Base-by-base conservation (phyloP, 2,329 filamentous ascomycete genomes). In the Nemania bipapillata region DNA sequence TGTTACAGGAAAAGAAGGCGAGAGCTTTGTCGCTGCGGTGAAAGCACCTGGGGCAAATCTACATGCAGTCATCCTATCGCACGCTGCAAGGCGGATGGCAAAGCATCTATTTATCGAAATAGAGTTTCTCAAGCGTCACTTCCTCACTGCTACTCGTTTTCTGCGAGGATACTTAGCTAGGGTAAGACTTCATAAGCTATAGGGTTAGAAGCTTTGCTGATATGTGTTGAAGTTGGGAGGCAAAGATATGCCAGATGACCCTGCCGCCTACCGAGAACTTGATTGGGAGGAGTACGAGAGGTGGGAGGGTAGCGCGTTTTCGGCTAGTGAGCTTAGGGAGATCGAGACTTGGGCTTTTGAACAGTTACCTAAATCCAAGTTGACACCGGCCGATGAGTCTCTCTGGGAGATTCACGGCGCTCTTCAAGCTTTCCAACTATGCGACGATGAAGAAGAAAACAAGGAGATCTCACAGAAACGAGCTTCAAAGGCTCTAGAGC, bases 321-420 rank as follows among this genome's bases (percentile, higher is more conserved):
- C 61, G 3, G 53, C 73, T 2, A 69, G 72, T 9, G 63, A 74
- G 40, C 37, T 78, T 7, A 62, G 70, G 1, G 66, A 68, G 59
- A 75, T 78, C 20, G 77, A 78, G 50, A 50, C 62, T 1, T 78
- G 76, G 75, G 74, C 73, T 7, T 69, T 57, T 6, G 30, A 58
- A 40, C 68, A 67, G 26, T 67, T 78, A 6, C 24, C 65, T 2
- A 72, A 69, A 15, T 35, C 63, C 12, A 70, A 74, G 12, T 69
- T 74, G 17, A 74, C 72, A 3, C 67, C 70, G 6, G 50, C 67
- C 20, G 54, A 69, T 4, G 53, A 76, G 37, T 77, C 76, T 6
- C 73, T 72, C 9, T 78, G 77, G 77, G 76, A 78, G 47, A 77
- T 76, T 9, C 76, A 77, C 37, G 74, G 75, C 17, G 74, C 76